Conservation (phyloP, 2,329 filamentous ascomycete species). For the Dothistroma pini region DNA sequence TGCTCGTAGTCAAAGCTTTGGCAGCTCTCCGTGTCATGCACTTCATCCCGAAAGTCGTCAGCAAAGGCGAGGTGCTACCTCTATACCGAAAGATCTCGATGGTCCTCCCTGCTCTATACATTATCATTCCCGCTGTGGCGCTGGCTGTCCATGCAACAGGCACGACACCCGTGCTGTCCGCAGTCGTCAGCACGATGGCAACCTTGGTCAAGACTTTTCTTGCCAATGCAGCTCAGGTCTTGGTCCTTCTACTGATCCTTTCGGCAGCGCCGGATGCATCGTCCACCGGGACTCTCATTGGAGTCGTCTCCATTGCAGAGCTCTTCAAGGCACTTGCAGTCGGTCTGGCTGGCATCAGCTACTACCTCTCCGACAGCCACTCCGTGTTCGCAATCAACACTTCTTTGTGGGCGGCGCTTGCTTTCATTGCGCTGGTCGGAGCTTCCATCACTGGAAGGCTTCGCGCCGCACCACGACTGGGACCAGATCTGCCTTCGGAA, state of each 20-base stretch:
- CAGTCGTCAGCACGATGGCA: constrained; percentile 38
- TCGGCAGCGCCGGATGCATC: constrained; percentile 48
- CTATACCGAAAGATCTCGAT: constrained; percentile 42
- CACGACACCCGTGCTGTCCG: constrained; percentile 32
- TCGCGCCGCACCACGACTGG: constrained; percentile 43
- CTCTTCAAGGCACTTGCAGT: constrained; percentile 48
- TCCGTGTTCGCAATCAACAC: constrained; percentile 44
- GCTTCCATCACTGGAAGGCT: constrained; percentile 45
- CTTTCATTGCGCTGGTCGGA: constrained; percentile 41
- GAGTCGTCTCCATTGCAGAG: constrained; percentile 46
- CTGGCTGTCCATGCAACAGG: constrained; percentile 35
- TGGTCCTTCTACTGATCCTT: constrained; percentile 46
- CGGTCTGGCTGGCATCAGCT: constrained; percentile 44
- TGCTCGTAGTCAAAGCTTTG: constrained; percentile 41
- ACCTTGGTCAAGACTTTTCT: constrained; percentile 45
- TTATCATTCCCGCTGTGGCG: constrained; percentile 40
- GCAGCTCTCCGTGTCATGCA: constrained; percentile 41
- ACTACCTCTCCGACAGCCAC: constrained; percentile 44
- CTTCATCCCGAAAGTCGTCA: constrained; percentile 37
- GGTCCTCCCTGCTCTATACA: constrained; percentile 40
- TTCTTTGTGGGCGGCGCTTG: constrained; percentile 44
- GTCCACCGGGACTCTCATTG: constrained; percentile 46
- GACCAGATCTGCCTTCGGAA: constrained; percentile 42
- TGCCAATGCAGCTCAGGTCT: constrained; percentile 40
- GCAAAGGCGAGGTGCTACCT: constrained; percentile 41